These are phyloP conservation scores for Linum lewisii DNA, from an alignment of 345 rosid species.

Conservation along the genomic window DNA sequence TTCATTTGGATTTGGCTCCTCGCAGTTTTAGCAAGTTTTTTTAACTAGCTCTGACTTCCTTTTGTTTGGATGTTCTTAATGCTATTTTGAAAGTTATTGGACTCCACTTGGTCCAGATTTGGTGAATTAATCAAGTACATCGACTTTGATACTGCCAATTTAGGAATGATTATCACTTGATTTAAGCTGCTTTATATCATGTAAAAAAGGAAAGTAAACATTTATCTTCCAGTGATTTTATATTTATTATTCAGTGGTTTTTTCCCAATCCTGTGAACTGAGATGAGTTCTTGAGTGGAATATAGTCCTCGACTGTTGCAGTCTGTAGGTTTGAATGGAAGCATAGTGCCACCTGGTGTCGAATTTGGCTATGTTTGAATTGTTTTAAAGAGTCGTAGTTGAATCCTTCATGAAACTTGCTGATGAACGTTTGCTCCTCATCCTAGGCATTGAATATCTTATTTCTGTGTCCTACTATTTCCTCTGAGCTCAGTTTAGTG, in stretches of 20 bases:
- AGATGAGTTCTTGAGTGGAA: neutral
- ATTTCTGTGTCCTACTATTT: no score
- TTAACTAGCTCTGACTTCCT: neutral
- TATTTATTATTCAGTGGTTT: neutral
- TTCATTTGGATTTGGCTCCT: neutral
- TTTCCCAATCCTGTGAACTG: neutral
- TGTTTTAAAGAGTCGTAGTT: neutral
- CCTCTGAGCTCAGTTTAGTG: neutral
- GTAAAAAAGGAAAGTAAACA: neutral
- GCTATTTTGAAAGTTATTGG: constrained; percentile 3
- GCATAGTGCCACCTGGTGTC: neutral
- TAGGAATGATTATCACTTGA: neutral
- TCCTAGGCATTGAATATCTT: neutral
- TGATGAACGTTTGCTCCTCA: neutral
- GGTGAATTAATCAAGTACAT: neutral
- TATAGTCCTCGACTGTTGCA: no score
- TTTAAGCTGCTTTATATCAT: neutral
- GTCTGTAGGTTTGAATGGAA: neutral
- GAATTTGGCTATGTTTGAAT: neutral
- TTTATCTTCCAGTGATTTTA: neutral
- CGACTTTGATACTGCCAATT: neutral
- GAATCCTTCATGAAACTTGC: neutral
- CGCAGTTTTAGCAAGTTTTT: neutral
- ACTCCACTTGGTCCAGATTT: neutral
- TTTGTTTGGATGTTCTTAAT: neutral